Base-by-base conservation (phyloP, 2,329 filamentous ascomycete genomes). In the Teratosphaeria pseudoeucalypti region DNA sequence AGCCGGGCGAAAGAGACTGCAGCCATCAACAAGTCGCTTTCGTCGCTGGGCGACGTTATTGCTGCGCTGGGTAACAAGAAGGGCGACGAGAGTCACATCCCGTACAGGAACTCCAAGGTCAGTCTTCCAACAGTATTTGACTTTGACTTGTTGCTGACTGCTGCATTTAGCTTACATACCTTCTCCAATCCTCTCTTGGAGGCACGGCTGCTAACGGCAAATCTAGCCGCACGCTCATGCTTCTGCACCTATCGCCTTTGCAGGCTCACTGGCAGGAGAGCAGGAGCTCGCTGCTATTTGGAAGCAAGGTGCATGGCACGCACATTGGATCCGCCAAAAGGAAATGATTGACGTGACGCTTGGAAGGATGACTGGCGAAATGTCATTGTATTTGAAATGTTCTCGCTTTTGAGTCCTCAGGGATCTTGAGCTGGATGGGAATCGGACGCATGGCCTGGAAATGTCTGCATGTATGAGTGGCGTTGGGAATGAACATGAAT, bases 211-310 rank as follows among this genome's bases (percentile, higher is more conserved):
- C 65, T n/a, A 70, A 66, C 49, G 70, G 70, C 59, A 72, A 72
- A 55, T 66, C 66, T 29, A 94, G 88, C 67, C 95, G 96, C 77
- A 99, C 94, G 0, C 86, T 99, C 68, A 99, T 99, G 94, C 96
- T 99, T 73, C 90, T 97, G 72, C 97, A 97, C 92, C 89, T 96
- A 59, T 94, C 88, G 67, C 94, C 94, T 37, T 78, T 97, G 61
- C 89, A 95, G 77, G 88, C 86, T 6, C 94, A 97, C 77, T 79
- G 96, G 64, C 88, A 87, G 69, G 94, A 99, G 79, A 96, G 92
- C 2, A 79, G 96, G 72, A 96, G 92, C 53, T 96, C 91, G 79
- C 80, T 99, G 74, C 88, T 94, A 70, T 99, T 99, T 75, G 94
- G 94, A 16, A 95, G 90, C 37, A 97, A 88, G 83, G 86, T 92